Evolutionary conservation across 306 rosid genomes (phyloP).

Genomic region (Fragaria ananassa): DNA sequence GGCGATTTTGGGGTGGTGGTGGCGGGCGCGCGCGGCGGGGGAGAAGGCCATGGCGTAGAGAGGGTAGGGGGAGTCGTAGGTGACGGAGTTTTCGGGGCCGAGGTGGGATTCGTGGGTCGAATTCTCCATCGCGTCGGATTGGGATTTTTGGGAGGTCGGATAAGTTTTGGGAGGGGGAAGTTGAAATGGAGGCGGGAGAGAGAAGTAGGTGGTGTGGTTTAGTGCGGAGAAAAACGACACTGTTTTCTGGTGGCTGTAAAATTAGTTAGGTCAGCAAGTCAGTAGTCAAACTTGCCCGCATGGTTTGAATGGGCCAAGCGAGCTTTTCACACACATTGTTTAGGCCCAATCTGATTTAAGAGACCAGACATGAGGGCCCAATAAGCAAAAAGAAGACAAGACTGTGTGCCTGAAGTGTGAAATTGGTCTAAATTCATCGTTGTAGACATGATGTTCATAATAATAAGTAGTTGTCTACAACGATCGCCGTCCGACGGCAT

Average conservation of each 20-base stretch:
- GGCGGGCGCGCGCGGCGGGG: slow-evolving; percentile 28
- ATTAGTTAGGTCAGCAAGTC: slow-evolving; percentile 4
- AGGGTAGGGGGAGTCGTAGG: slow-evolving; percentile 73
- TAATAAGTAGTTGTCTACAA: no score
- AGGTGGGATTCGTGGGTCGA: slow-evolving; percentile 65
- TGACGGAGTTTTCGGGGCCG: slow-evolving; percentile 55
- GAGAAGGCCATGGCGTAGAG: slow-evolving; percentile 75
- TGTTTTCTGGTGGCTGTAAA: background rate
- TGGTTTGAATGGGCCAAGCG: background rate
- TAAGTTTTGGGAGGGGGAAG: background rate
- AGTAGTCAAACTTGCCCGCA: background rate
- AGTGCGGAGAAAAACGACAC: background rate
- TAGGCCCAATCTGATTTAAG: no score
- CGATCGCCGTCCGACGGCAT: no score
- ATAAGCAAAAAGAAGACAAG: no score
- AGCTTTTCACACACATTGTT: no score
- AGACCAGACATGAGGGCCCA: no score
- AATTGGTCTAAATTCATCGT: no score
- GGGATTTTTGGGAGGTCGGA: slow-evolving; percentile 3
- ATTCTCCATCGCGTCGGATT: slow-evolving; percentile 49
- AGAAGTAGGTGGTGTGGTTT: background rate
- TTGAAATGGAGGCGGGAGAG: slow-evolving; percentile 6
- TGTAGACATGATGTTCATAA: no score
- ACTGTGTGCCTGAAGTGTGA: no score
- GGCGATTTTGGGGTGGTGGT: slow-evolving; percentile 45